Evolutionary conservation across 306 rosid species (phyloP), one percentile per base, ranked within the genome.

Genomic region (Cicer bijugum): DNA sequence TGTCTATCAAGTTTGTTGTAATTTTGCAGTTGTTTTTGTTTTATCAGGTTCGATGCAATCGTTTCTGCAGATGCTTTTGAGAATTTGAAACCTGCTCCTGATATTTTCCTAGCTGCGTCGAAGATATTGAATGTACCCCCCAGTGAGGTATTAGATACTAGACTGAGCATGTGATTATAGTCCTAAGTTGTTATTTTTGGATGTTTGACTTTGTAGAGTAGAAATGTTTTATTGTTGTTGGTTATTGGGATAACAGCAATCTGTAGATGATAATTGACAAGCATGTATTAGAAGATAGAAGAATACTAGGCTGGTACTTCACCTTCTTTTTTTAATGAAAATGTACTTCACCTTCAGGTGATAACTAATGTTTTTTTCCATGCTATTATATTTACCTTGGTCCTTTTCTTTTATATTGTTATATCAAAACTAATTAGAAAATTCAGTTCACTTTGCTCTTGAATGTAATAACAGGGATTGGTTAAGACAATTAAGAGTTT

Each of bases 11-110:
- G 39, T 42, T 39, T 67, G 66, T 67, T 56, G 65, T 72, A 47
- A 80, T 19, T 56, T 10, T 55, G 76, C 11, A 47, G 63, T 40
- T 62, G 56, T 51, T 66, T 57, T 65, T 81, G 58, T 84, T 67
- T 77, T 83, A 73, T 84, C 86, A 94, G 98, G 97, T 94, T 94
- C 44, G 92, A 94, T 77, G 95, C 97, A 39, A 86, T 94, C 38
- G 96, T 91, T 73, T 85, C 97, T 77, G 98, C 96, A 67, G 98
- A 94, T 84, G 98, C 98, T 71, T 94, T 94, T 83, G 96, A 94
- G 86, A 94, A 89, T 81, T 81, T 94, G 89, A 94, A 94, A 76
- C 98, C 98, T 78, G 92, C 97, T 82, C 98, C 97, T 53, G 98
- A 91, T 81, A 94, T 91, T 75, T 94, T 94, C 84, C 77, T 94